phyloP scores from a whole-genome alignment of 768 basidiomycete species.

The Pleurotus citrinopileatus region DNA sequence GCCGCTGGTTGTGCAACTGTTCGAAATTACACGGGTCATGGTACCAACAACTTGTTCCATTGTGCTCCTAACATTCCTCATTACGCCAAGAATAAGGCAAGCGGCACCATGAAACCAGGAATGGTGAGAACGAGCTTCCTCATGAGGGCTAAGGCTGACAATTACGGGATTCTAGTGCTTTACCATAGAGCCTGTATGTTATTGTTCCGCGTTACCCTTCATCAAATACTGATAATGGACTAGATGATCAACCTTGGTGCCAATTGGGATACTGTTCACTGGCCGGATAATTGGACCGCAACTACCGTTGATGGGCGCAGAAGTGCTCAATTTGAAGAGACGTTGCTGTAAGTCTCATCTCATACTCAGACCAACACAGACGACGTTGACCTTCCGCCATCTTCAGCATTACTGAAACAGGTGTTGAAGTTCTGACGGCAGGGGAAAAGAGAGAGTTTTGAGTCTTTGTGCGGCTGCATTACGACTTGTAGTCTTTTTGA shows the following conservation, averaged over 20 bases:
- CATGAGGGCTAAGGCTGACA: conserved; percentile 1
- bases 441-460: conserved; percentile 21
- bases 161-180: conserved; percentile 40
- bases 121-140: conserved; percentile 54
- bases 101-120: conserved; percentile 91
- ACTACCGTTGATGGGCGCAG: conserved; percentile 87
- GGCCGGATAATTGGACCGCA: conserved; percentile 97
- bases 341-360: conserved; percentile 68
- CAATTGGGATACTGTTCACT: conserved; percentile 74
- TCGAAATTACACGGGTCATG: conserved; percentile 89
- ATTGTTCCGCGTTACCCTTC: conserved; percentile 6
- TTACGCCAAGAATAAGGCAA: conserved; percentile 91
- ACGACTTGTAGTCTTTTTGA: background rate
- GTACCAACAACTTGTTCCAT: conserved; percentile 87
- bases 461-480: background rate
- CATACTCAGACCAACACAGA: background rate
- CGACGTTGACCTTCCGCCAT: conserved; percentile 6
- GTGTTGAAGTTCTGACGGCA: conserved; percentile 84
- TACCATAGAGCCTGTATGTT: conserved; percentile 75
- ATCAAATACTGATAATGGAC: conserved; percentile 10
- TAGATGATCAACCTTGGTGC: conserved; percentile 93
- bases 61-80: conserved; percentile 85
- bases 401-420: conserved; percentile 83
- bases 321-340: conserved; percentile 98
- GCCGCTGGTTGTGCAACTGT: conserved; percentile 88